Base-by-base conservation (phyloP, 371 early-diverging fungal species). In the Mucor indicus region DNA sequence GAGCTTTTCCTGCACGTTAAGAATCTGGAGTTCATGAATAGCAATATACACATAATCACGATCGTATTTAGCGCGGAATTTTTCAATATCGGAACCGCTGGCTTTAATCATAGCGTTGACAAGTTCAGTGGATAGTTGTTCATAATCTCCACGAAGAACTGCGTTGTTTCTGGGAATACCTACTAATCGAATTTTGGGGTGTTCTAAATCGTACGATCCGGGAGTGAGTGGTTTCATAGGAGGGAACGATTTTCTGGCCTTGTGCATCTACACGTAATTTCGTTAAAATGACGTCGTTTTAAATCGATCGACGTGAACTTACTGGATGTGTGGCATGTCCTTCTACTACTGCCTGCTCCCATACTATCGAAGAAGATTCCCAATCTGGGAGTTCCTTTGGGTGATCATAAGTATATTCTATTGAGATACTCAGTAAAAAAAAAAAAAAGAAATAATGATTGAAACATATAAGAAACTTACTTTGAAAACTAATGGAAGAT, bases 291-390 rank as follows among this genome's bases (percentile, higher is more conserved):
- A 50, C 23, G 59, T 39, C 12, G 12, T 29, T 29, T 29, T 29
- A 6, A 29, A 12, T 33, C n/a, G 4, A 33, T 11, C n/a, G 6
- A 7, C 4, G 35, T 13, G n/a, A 19, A 61, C 70, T 72, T 77
- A 82, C 82, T 9, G 89, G 89, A 54, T 89, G 89, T 0, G 85
- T 85, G n/a, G 86, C 83, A 47, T 89, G 89, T 11, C 89, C 89
- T 53, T 89, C 89, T 10, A 86, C 60, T 17, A 89, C 72, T 31
- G 77, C 67, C 55, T 85, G 85, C 50, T 89, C 89, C 89, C 89
- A 89, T 40, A 81, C 77, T n/a, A 84, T 60, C 2, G 72, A 60
- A 7, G 80, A 62, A 2, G 70, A 69, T 2, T 54, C 36, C 15
- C 84, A 57, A 20, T 57, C 61, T 12, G 83, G 87, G 1, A 65